These are phyloP conservation scores for Verticillium dahliae DNA, from an alignment of 2,329 filamentous ascomycete species.

Conservation along the genomic window DNA sequence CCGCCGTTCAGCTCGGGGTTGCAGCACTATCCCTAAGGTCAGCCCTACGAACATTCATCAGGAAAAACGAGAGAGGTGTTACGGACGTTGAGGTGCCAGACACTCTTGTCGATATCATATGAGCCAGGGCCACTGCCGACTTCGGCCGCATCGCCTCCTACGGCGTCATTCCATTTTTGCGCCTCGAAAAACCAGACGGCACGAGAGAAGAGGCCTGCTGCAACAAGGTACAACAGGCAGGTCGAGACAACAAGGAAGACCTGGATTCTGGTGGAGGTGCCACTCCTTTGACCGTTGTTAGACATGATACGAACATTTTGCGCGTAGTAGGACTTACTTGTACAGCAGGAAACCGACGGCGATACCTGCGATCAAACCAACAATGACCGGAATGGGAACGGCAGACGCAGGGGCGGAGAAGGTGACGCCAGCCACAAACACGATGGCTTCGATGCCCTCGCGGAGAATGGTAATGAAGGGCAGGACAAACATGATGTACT, in stretches of 20 bases:
- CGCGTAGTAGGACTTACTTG: slow-evolving; percentile 45
- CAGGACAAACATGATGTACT: slow-evolving; percentile 79
- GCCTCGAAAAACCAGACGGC: slow-evolving; percentile 69
- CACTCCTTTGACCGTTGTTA: slow-evolving; percentile 24
- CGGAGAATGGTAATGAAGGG: slow-evolving; percentile 84
- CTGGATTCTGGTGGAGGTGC: slow-evolving; percentile 43
- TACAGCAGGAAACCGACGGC: slow-evolving; percentile 70
- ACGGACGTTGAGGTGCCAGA: slow-evolving; percentile 77
- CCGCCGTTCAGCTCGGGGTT: slow-evolving; percentile 66
- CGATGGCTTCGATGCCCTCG: slow-evolving; percentile 78
- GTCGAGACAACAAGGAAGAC: slow-evolving; percentile 77
- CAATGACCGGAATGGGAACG: slow-evolving; percentile 70
- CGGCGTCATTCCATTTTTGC: slow-evolving; percentile 59
- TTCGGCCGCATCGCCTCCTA: slow-evolving; percentile 50
- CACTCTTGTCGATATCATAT: slow-evolving; percentile 70
- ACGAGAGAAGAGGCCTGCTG: slow-evolving; percentile 74
- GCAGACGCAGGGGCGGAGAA: slow-evolving; percentile 68
- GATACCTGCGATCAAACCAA: slow-evolving; percentile 61
- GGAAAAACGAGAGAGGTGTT: slow-evolving; percentile 4
- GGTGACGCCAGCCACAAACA: slow-evolving; percentile 81
- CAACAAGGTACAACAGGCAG: slow-evolving; percentile 77
- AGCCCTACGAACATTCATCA: background rate
- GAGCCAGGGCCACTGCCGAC: slow-evolving; percentile 59
- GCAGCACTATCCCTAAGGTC: slow-evolving; percentile 54
- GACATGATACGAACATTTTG: background rate